Conservation (phyloP, 331 rosid genomes). For the Arachis monticola region DNA sequence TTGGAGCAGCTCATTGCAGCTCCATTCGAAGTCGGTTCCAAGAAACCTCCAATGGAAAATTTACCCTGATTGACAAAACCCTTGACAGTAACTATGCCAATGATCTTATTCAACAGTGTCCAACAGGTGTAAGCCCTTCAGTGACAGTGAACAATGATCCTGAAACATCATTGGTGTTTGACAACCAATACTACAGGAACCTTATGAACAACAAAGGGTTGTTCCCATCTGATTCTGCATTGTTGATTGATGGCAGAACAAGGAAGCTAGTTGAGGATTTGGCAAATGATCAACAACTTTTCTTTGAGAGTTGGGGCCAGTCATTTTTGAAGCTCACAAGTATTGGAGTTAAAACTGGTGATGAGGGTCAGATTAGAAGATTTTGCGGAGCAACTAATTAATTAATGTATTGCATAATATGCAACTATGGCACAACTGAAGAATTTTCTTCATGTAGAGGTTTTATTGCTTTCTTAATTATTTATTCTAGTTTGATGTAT, state of each 20-base stretch:
- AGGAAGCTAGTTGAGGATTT: conserved; percentile 48
- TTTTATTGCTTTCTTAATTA: neutral
- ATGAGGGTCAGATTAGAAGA: conserved; percentile 60
- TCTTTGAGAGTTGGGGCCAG: conserved; percentile 61
- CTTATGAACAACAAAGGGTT: conserved; percentile 57
- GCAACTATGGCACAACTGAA: neutral
- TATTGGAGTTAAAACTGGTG: conserved; percentile 60
- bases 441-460: neutral
- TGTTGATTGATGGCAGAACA: conserved; percentile 55
- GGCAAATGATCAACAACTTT: conserved; percentile 58
- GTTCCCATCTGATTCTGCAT: conserved; percentile 68
- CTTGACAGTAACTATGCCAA: conserved; percentile 60
- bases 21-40: conserved; percentile 63
- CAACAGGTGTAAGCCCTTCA: conserved; percentile 43
- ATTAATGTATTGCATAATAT: too few relatives aligned
- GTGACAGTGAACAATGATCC: conserved; percentile 63
- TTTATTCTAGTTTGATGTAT: neutral
- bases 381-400: conserved; percentile 24
- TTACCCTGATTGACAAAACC: conserved; percentile 57
- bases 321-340: conserved; percentile 69
- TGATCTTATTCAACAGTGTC: conserved; percentile 53
- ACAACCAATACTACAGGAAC: conserved; percentile 67
- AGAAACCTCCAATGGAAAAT: conserved; percentile 51
- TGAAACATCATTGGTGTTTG: conserved; percentile 55
- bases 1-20: conserved; percentile 71